Conservation (phyloP, 306 rosid species). For the Prosopis cineraria region DNA sequence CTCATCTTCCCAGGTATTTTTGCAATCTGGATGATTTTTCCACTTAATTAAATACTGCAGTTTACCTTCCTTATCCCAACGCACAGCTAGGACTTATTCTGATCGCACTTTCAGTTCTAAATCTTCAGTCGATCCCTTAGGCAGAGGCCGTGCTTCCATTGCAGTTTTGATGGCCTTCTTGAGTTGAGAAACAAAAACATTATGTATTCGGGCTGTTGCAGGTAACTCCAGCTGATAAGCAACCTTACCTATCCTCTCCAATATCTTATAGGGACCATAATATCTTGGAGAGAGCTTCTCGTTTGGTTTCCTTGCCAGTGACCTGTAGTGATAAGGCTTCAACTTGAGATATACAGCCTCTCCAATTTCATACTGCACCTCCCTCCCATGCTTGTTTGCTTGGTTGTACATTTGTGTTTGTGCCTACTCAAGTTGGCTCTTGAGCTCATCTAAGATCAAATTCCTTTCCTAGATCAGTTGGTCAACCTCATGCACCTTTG, state of each 20-base stretch:
- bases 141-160: background rate
- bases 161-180: background rate
- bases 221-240: background rate
- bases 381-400: background rate
- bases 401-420: background rate
- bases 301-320: too few relatives aligned
- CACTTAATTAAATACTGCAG: background rate
- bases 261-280: background rate
- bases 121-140: background rate
- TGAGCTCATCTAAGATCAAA: too few relatives aligned
- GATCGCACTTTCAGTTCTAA: background rate
- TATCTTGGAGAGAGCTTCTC: background rate
- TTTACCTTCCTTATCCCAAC: fast-evolving
- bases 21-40: background rate
- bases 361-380: background rate
- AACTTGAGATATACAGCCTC: background rate
- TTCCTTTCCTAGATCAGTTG: background rate
- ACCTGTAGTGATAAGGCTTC: background rate
- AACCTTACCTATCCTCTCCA: fast-evolving
- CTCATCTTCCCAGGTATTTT: background rate
- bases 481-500: background rate
- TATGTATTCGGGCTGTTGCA: background rate
- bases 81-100: fast-evolving
- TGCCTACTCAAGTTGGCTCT: background rate
- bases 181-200: background rate